phyloP scores from a whole-genome alignment of 768 basidiomycete species.

The Lactifluus echinatus region DNA sequence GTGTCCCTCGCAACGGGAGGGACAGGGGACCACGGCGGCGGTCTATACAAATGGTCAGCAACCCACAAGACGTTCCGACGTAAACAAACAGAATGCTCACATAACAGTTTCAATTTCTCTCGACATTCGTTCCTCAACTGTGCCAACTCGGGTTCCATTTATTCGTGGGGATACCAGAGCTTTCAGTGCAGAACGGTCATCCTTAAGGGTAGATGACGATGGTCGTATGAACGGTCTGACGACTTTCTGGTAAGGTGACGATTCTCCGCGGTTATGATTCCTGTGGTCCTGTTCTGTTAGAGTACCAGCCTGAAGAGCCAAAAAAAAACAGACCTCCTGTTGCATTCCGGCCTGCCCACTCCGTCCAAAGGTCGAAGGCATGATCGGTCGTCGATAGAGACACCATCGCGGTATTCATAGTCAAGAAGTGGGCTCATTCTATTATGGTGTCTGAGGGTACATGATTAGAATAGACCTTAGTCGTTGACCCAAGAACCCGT shows the following conservation, averaged over 20 bases:
- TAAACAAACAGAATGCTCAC: not conserved
- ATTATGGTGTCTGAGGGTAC: not conserved
- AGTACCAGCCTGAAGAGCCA: not conserved
- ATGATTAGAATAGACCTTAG: not conserved
- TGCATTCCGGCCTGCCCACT: not conserved
- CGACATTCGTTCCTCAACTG: conserved; percentile 7
- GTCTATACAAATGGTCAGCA: not conserved
- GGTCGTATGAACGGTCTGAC: not conserved
- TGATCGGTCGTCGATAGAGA: not conserved
- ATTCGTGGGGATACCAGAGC: not conserved
- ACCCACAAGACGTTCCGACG: too few relatives aligned
- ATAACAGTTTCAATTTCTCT: conserved; percentile 8
- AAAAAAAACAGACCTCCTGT: conserved; percentile 1
- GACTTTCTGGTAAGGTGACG: not conserved
- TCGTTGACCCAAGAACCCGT: not conserved
- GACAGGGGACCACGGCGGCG: not conserved
- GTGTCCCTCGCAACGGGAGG: not conserved
- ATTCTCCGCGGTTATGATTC: not conserved
- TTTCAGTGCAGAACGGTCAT: not conserved
- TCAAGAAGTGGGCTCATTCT: not conserved
- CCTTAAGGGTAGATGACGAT: not conserved
- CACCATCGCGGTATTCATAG: not conserved
- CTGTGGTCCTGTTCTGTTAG: not conserved
- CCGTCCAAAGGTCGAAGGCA: not conserved
- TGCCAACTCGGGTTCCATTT: not conserved